A percentile compares a stretch with the other conserved stretches of the same genome.
These are phyloP conservation scores for Kodamaea jinghongensis DNA, from an alignment of 805 yeast species.

Conservation along the genomic window DNA sequence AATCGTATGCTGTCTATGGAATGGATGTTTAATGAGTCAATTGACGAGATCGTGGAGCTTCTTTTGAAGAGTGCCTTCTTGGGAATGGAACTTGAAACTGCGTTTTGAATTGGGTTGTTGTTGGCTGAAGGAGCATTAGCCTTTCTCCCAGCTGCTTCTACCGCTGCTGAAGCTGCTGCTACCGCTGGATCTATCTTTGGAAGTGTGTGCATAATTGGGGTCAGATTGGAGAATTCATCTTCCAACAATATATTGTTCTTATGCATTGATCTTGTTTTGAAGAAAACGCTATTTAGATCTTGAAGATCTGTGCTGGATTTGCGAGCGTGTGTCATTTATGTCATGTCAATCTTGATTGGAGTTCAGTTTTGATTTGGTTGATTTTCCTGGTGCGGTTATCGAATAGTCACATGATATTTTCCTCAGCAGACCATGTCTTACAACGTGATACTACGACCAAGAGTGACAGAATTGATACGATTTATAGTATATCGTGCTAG, in stretches of 20 bases:
- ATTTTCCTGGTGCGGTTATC: background rate
- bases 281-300: constrained; percentile 1
- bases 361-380: background rate
- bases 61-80: constrained; percentile 1
- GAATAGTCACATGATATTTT: background rate
- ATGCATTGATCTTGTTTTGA: background rate
- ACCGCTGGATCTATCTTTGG: too few species aligned
- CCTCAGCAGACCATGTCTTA: background rate
- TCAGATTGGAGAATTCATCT: background rate
- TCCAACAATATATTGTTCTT: background rate
- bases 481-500: too few species aligned
- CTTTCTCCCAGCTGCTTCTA: too few species aligned
- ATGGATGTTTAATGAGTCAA: constrained; percentile 12
- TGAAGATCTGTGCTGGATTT: constrained; percentile 3
- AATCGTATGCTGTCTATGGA: constrained; percentile 11
- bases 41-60: constrained; percentile 11
- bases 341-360: background rate
- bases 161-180: too few species aligned
- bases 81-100: background rate
- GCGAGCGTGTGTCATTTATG: constrained; percentile 5
- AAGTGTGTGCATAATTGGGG: background rate
- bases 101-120: background rate
- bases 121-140: background rate
- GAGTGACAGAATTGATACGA: too few species aligned
- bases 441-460: too few species aligned